phyloP scores from a whole-genome alignment of 2,329 filamentous ascomycete species.

The Exutisphaerella laricina region DNA sequence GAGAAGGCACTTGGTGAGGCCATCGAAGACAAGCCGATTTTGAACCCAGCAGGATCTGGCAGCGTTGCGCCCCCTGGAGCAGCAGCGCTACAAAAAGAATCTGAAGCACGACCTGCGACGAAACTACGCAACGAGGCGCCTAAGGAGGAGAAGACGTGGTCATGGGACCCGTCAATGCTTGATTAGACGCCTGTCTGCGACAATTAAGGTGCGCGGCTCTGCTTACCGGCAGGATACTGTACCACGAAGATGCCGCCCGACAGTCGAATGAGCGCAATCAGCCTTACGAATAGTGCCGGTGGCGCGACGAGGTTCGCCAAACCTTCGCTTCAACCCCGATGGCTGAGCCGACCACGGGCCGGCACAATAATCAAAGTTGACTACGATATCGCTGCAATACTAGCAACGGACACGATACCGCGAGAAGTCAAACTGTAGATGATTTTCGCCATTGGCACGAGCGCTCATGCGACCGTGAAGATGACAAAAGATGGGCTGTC shows the following conservation, averaged over 20 bases:
- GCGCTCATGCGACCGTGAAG: slow-evolving; percentile 4
- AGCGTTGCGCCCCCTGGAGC: not conserved
- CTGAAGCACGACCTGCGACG: not conserved
- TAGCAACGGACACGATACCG: not conserved
- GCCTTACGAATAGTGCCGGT: not conserved
- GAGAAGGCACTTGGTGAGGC: slow-evolving; percentile 32
- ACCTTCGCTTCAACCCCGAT: too few relatives aligned
- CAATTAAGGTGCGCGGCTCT: too few relatives aligned
- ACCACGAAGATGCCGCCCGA: not conserved
- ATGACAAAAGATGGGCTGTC: not conserved
- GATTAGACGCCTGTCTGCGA: too few relatives aligned
- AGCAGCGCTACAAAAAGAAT: not conserved
- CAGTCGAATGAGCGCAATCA: not conserved
- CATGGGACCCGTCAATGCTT: slow-evolving; percentile 4
- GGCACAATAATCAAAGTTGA: not conserved
- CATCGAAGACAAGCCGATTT: slow-evolving; percentile 1
- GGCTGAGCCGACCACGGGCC: too few relatives aligned
- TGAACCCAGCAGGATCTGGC: slow-evolving; percentile 1
- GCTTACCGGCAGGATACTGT: too few relatives aligned
- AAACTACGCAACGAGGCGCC: not conserved
- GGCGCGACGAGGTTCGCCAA: too few relatives aligned
- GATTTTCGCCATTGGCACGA: not conserved
- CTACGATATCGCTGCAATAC: not conserved
- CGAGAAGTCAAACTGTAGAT: slow-evolving; percentile 1
- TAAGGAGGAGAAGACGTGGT: not conserved